These are phyloP conservation scores for Rhizopogon sp. DNA, from an alignment of 768 basidiomycete species.

Conservation along the genomic window DNA sequence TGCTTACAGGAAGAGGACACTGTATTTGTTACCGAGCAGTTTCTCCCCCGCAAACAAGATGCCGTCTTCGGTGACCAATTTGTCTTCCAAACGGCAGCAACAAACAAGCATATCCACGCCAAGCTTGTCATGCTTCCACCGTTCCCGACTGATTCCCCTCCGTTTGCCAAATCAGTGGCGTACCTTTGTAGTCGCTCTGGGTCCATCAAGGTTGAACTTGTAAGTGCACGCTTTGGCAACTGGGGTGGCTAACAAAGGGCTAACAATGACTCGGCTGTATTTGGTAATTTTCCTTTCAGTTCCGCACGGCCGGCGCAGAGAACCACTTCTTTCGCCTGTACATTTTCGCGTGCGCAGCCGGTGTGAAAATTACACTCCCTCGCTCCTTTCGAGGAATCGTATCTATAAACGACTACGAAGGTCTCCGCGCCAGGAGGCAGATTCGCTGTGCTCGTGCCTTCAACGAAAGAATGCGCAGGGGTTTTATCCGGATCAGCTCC, in stretches of 20 bases:
- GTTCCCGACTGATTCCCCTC: constrained; percentile 19
- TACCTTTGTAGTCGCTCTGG: constrained; percentile 25
- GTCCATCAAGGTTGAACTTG: constrained; percentile 19
- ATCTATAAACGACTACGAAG: constrained; percentile 15
- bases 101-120: constrained; percentile 20
- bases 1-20: constrained; percentile 15
- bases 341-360: constrained; percentile 21
- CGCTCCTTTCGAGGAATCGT: constrained; percentile 24
- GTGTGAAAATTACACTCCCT: constrained; percentile 25
- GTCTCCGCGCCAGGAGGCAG: constrained; percentile 4
- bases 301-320: constrained; percentile 21
- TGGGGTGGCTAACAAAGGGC: not conserved
- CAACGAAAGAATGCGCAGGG: constrained; percentile 17
- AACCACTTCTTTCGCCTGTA: constrained; percentile 25
- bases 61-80: constrained; percentile 27
- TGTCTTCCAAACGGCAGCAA: constrained; percentile 18
- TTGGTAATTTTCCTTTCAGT: constrained; percentile 10
- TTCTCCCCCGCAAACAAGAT: constrained; percentile 23
- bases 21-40: constrained; percentile 19
- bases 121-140: constrained; percentile 23
- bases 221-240: constrained; percentile 11
- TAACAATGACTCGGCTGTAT: constrained; percentile 1
- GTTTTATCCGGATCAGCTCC: constrained; percentile 16
- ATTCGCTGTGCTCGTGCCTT: constrained; percentile 19
- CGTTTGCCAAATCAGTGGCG: constrained; percentile 28